phyloP scores from a whole-genome alignment of 192 early-diverging fungal genomes.

The Backusella macrospora region DNA sequence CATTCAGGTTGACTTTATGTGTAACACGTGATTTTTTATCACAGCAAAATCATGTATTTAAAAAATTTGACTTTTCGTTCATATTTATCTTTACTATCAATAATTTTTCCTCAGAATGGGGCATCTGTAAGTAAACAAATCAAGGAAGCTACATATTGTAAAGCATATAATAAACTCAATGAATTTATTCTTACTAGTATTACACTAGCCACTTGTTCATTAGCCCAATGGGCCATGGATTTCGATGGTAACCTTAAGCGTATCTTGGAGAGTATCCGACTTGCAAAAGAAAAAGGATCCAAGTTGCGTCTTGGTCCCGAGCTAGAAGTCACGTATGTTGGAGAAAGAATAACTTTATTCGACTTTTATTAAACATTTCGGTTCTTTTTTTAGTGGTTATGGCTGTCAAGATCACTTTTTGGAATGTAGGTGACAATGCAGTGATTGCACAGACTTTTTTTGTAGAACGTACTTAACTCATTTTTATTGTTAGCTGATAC shows the following conservation, averaged over 20 bases:
- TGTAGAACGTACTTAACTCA: background rate
- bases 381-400: slow-evolving; percentile 73
- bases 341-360: background rate
- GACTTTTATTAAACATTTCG: background rate
- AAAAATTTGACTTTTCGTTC: too few relatives aligned
- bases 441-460: background rate
- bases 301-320: slow-evolving; percentile 90
- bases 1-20: too few relatives aligned
- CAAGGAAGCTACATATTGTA: too few relatives aligned
- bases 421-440: slow-evolving; percentile 62
- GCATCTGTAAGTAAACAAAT: too few relatives aligned
- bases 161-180: too few relatives aligned
- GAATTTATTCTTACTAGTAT: slow-evolving; percentile 36
- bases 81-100: too few relatives aligned
- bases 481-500: slow-evolving; percentile 73
- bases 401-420: slow-evolving; percentile 98
- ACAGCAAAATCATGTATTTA: too few relatives aligned
- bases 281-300: slow-evolving; percentile 82
- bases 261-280: slow-evolving; percentile 81
- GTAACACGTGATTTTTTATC: too few relatives aligned
- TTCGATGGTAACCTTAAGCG: slow-evolving; percentile 92
- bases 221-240: slow-evolving; percentile 96
- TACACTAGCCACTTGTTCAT: slow-evolving; percentile 80
- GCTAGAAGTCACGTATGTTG: slow-evolving; percentile 85
- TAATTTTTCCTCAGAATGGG: too few relatives aligned